Percentiles rank a stretch among this genome's conserved stretches.
Conservation (phyloP, 2,329 filamentous ascomycete genomes). For the Xylariaceae sp. region DNA sequence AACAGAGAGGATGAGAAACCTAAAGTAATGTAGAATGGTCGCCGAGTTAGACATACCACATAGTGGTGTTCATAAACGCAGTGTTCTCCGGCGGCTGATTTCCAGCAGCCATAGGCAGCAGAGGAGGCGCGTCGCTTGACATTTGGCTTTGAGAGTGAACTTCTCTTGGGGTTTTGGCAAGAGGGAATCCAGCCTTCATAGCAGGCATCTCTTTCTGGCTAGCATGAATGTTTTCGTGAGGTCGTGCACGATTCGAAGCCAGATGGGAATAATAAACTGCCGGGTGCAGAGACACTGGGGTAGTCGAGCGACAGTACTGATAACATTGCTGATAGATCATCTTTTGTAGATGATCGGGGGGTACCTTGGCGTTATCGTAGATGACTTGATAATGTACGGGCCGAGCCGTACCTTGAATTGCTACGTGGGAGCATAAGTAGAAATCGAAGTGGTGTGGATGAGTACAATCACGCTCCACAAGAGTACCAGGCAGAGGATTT, state of each 20-base stretch:
- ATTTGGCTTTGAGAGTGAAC: conserved; percentile 22
- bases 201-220: conserved; percentile 52
- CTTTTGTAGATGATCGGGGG: conserved; percentile 74
- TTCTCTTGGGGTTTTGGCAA: conserved; percentile 36
- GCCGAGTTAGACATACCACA: conserved; percentile 51
- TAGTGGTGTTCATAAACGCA: conserved; percentile 44
- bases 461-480: conserved; percentile 89
- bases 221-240: conserved; percentile 66
- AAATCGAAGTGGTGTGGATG: conserved; percentile 92
- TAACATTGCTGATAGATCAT: conserved; percentile 97
- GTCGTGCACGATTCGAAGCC: conserved; percentile 77
- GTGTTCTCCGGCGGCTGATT: conserved; percentile 13
- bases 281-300: conserved; percentile 85
- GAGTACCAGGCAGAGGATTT: conserved; percentile 83
- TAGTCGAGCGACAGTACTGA: conserved; percentile 90
- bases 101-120: conserved; percentile 39
- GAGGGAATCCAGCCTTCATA: conserved; percentile 47
- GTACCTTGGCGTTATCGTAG: conserved; percentile 75
- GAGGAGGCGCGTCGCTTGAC: conserved; percentile 29
- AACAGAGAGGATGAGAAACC: neutral
- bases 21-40: neutral
- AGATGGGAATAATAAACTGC: conserved; percentile 97
- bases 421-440: conserved; percentile 66
- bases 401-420: conserved; percentile 92
- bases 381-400: conserved; percentile 94